These are phyloP conservation scores for Metarhizium guizhouense DNA, from an alignment of 2,329 filamentous ascomycete genomes.

Conservation along the genomic window DNA sequence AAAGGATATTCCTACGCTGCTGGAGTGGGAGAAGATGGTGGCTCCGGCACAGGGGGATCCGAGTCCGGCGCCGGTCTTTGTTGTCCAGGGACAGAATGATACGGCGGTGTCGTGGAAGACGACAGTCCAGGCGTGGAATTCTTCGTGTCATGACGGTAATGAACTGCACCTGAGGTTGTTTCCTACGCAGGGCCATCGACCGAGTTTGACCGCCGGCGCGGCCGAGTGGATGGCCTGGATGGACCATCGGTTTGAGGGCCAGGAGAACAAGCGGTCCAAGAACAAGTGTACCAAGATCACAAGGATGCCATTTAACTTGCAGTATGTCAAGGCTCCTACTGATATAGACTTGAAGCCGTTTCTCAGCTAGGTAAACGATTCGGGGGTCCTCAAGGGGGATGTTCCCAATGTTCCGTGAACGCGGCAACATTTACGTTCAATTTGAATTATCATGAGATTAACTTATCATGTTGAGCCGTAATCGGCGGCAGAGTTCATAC, in stretches of 20 bases:
- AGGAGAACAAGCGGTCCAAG: background rate
- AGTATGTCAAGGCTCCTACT: background rate
- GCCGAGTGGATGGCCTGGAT: background rate
- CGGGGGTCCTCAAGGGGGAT: background rate
- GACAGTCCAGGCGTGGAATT: background rate
- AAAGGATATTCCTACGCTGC: background rate
- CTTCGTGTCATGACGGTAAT: background rate
- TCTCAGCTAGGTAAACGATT: background rate
- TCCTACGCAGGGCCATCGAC: background rate
- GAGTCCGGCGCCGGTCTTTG: background rate
- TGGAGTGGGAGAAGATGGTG: constrained; percentile 1
- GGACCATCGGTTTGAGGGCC: background rate
- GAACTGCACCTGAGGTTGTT: background rate
- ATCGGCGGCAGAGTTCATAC: background rate
- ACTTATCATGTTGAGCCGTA: background rate
- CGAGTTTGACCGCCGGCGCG: background rate
- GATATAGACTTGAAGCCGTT: background rate
- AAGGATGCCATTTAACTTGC: background rate
- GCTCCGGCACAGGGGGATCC: background rate
- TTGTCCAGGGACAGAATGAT: background rate
- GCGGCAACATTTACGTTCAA: background rate
- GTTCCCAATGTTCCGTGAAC: background rate
- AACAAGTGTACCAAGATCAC: background rate
- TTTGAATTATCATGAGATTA: background rate
- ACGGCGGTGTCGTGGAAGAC: background rate